Evolutionary conservation across 148 eudicot genomes (phyloP).

Genomic region (Vaccinium darrowii): DNA sequence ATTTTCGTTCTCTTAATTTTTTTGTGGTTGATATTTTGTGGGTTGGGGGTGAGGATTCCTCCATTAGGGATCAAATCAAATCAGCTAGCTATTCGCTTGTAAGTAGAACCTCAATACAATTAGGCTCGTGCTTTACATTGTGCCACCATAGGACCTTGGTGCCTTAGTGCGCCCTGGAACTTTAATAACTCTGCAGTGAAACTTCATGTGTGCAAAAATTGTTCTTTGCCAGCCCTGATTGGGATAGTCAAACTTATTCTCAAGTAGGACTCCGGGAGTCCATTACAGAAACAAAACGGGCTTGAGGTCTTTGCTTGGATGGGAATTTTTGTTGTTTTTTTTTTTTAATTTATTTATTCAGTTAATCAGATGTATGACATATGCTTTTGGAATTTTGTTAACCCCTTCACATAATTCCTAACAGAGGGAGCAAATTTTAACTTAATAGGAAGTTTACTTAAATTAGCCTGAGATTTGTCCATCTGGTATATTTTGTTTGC

Average conservation of each 20-base stretch:
- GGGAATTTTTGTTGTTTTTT: not conserved
- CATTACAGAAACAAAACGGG: too few relatives aligned
- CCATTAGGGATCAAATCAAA: not conserved
- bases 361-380: not conserved
- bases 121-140: not conserved
- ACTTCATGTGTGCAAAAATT: not conserved
- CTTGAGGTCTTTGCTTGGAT: not conserved
- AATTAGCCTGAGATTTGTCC: conserved; percentile 8
- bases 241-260: not conserved
- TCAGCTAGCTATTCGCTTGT: not conserved
- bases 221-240: not conserved
- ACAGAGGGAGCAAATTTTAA: not conserved
- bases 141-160: not conserved
- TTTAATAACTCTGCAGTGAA: not conserved
- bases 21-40: not conserved
- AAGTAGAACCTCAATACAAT: not conserved
- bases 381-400: not conserved
- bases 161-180: not conserved
- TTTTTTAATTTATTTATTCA: not conserved
- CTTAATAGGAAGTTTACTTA: not conserved
- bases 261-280: too few relatives aligned
- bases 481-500: not conserved
- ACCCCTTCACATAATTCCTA: not conserved
- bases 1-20: not conserved
- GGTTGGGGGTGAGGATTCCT: too few relatives aligned